Base-by-base conservation (phyloP, 2,329 filamentous ascomycete species). In the Decorospora gaudefroyi region DNA sequence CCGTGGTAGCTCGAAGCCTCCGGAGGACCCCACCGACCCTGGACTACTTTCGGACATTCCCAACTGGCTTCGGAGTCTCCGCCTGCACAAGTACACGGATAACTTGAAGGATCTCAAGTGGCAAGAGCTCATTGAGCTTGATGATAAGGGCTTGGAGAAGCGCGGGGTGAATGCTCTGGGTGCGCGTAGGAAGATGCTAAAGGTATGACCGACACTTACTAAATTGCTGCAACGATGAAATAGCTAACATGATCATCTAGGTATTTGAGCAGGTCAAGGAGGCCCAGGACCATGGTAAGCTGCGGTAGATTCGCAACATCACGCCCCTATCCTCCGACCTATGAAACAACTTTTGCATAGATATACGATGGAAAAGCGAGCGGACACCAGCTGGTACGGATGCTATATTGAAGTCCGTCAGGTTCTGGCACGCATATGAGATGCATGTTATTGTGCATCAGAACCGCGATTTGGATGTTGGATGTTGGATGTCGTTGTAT, bases 21-120 rank as follows among this genome's bases (percentile, higher is more conserved):
- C 93, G 32, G 93, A 99, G 77, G 93, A 99, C 65, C 93, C 93
- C 3, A 97, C 92, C 13, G 93, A 99, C 71, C 87, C 88, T 11
- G 84, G 80, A 28, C 81, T 99, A 48, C 79, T 99, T 59, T 88
- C 95, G 73, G 93, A 99, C 66, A 96, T 99, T 58, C 92, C 93
- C 41, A 87, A 85, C 70, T 99, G 93, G 93, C 81, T 99, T 63
- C 85, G 93, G 68, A 96, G 90, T 70, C 80, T 97, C 67, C 85
- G 93, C 49, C 79, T 99, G 62, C 93, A 99, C 79, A 99, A 99
- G 77, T 99, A 99, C 74, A 99, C 93, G 7, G 93, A 99, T 59
- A 95, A 97, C 61, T 76, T 99, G 53, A 99, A 97, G 75, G 92
- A 97, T 65, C 83, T 97, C 78, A 90, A 93, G 64, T 99, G 93